These are phyloP conservation scores for Colletotrichum sp. DNA, from an alignment of 2,329 filamentous ascomycete species.

Conservation along the genomic window DNA sequence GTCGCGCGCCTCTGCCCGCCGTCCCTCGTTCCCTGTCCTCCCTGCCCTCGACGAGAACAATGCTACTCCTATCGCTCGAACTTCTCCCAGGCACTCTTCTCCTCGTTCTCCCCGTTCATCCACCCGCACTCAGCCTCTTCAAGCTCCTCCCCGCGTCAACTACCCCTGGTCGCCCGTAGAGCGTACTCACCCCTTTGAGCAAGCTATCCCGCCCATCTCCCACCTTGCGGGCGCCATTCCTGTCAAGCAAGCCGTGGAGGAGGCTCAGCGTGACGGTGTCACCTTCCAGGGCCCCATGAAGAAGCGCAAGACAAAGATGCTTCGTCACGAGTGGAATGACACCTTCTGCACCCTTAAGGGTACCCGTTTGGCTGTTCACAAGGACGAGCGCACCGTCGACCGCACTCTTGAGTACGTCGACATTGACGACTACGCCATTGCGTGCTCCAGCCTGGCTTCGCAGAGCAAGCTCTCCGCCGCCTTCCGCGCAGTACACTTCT, in stretches of 20 bases:
- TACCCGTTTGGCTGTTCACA: conserved; percentile 78
- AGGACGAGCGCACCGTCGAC: conserved; percentile 56
- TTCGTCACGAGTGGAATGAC: conserved; percentile 93
- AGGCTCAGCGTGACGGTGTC: conserved; percentile 52
- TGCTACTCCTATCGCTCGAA: conserved; percentile 42
- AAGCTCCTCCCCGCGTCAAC: conserved; percentile 58
- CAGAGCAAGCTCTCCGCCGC: conserved; percentile 84
- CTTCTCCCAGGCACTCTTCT: conserved; percentile 38
- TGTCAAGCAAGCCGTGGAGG: conserved; percentile 26
- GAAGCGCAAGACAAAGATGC: conserved; percentile 87
- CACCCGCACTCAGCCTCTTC: conserved; percentile 38
- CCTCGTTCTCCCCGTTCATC: conserved; percentile 35
- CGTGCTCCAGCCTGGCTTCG: conserved; percentile 78
- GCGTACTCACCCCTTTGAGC: conserved; percentile 47
- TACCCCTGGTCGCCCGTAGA: conserved; percentile 62
- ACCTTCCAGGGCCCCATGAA: conserved; percentile 89
- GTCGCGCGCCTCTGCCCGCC: conserved; percentile 62
- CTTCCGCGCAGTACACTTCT: conserved; percentile 79
- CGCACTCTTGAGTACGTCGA: conserved; percentile 79
- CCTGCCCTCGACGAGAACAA: conserved; percentile 73
- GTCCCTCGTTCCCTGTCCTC: conserved; percentile 72
- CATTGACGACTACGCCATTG: conserved; percentile 87
- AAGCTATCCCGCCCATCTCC: conserved; percentile 41
- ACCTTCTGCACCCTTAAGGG: conserved; percentile 87
- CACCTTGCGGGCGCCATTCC: conserved; percentile 22